phyloP scores from a whole-genome alignment of 495 filamentous ascomycete genomes.

The Daldinia grandis region DNA sequence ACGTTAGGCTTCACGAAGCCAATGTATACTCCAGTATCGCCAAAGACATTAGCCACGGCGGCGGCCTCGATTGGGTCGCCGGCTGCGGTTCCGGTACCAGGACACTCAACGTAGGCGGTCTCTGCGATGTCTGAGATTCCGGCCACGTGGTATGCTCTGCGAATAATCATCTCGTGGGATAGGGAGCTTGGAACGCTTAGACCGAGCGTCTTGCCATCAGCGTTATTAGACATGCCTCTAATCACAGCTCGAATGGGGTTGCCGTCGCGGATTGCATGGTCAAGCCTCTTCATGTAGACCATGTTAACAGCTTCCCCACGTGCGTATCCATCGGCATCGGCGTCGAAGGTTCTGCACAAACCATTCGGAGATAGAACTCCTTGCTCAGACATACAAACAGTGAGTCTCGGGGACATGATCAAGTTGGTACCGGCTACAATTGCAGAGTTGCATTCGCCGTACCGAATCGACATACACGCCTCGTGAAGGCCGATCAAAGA shows the following conservation, averaged over 20 bases:
- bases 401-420: conserved; percentile 47
- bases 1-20: conserved; percentile 59
- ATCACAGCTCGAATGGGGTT: conserved; percentile 65
- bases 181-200: conserved; percentile 56
- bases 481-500: conserved; percentile 61
- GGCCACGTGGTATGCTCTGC: conserved; percentile 52
- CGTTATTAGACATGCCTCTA: conserved; percentile 55
- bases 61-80: conserved; percentile 52
- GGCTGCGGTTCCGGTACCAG: conserved; percentile 47
- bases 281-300: conserved; percentile 58
- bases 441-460: conserved; percentile 50
- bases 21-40: conserved; percentile 50
- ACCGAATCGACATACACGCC: conserved; percentile 53
- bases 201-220: conserved; percentile 51
- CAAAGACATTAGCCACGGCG: conserved; percentile 47
- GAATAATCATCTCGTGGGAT: conserved; percentile 59
- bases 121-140: conserved; percentile 53
- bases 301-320: conserved; percentile 48
- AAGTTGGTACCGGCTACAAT: conserved; percentile 56
- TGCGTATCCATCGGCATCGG: conserved; percentile 50
- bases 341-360: conserved; percentile 52
- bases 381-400: conserved; percentile 37
- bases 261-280: conserved; percentile 57
- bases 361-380: conserved; percentile 47
- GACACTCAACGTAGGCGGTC: conserved; percentile 50